phyloP scores from a whole-genome alignment of 2,329 filamentous ascomycete genomes.

The Sphaerostilbella broomeana region DNA sequence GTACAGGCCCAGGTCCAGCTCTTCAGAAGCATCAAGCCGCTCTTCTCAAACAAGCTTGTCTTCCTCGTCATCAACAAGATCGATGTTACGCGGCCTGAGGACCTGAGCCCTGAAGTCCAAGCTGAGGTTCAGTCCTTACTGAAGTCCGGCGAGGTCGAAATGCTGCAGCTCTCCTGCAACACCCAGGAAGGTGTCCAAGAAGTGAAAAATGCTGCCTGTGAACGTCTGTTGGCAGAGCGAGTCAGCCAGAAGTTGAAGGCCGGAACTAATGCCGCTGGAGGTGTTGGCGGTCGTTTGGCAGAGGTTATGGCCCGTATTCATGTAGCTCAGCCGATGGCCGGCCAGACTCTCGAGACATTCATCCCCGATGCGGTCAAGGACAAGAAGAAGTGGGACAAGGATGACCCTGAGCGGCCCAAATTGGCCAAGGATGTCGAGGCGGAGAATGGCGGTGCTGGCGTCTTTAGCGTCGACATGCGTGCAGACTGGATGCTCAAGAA shows the following conservation, averaged over 20 bases:
- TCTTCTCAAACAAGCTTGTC: constrained; percentile 96
- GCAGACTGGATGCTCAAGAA: constrained; percentile 83
- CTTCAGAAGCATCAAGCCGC: constrained; percentile 92
- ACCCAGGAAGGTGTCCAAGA: constrained; percentile 90
- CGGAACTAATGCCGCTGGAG: constrained; percentile 69
- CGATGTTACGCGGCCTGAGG: constrained; percentile 80
- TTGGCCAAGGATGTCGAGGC: constrained; percentile 84
- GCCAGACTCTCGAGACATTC: constrained; percentile 69
- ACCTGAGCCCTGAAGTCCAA: constrained; percentile 73
- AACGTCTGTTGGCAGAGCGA: constrained; percentile 84
- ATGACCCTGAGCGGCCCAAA: constrained; percentile 73
- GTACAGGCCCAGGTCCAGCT: constrained; percentile 88
- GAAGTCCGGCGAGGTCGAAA: constrained; percentile 82
- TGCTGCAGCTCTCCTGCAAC: constrained; percentile 90
- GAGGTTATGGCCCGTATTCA: constrained; percentile 93
- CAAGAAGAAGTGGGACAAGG: constrained; percentile 83
- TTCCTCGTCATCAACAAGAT: constrained; percentile 99
- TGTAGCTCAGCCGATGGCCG: constrained; percentile 87
- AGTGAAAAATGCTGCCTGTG: constrained; percentile 91
- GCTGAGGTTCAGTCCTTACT: constrained; percentile 71
- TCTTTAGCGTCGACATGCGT: constrained; percentile 90
- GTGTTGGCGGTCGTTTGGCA: constrained; percentile 72
- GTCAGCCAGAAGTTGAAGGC: constrained; percentile 96
- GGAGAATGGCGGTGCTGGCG: constrained; percentile 89
- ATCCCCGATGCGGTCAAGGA: constrained; percentile 80